A percentile compares a stretch with the other conserved stretches of the same genome.
phyloP scores from a whole-genome alignment of 2,329 filamentous ascomycete genomes.

The Colletotrichum tabaci region DNA sequence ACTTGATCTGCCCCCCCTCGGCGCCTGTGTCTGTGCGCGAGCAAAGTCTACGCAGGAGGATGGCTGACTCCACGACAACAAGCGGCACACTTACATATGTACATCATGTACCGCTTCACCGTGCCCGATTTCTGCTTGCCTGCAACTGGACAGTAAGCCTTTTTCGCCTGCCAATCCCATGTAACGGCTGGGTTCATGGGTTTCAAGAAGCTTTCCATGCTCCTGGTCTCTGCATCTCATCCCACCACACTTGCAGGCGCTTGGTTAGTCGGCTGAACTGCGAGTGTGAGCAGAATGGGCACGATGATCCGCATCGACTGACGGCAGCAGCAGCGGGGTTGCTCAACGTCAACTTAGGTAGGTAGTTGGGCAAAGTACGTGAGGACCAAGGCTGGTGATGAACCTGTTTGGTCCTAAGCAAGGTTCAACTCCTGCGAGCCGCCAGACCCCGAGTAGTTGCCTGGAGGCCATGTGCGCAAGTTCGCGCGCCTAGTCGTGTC shows the following conservation, averaged over 20 bases:
- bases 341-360: neutral
- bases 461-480: constrained; percentile 23
- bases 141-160: constrained; percentile 13
- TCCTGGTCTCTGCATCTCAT: constrained; percentile 37
- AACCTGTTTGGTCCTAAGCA: neutral
- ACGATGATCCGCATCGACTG: constrained; percentile 15
- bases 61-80: neutral
- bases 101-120: constrained; percentile 4
- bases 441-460: neutral
- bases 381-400: neutral
- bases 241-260: constrained; percentile 36
- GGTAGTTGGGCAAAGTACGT: too few relatives aligned
- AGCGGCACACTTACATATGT: neutral
- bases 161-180: constrained; percentile 21
- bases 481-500: constrained; percentile 28
- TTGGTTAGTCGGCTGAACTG: constrained; percentile 32
- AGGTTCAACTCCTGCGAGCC: neutral
- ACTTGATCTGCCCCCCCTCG: neutral
- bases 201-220: constrained; percentile 39
- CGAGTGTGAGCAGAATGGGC: constrained; percentile 19
- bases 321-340: constrained; percentile 12
- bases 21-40: constrained; percentile 9
- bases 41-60: neutral
- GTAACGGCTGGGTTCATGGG: constrained; percentile 36
- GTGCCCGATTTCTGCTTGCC: constrained; percentile 14